Conservation (phyloP, 306 rosid genomes). For the Leucaena leucocephala region DNA sequence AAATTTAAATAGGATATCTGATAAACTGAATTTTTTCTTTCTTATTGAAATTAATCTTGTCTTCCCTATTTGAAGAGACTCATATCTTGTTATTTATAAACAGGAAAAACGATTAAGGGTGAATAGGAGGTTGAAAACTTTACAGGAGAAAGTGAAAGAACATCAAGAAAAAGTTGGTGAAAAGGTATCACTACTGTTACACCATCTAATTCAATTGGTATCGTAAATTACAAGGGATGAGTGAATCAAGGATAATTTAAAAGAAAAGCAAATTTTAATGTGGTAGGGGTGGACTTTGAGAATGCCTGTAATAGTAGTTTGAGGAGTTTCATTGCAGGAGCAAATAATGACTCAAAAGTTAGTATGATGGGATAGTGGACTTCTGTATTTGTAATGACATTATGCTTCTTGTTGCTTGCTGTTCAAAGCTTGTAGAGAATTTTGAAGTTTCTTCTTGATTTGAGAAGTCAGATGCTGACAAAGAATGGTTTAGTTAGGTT, state of each 20-base stretch:
- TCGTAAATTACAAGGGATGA: slow-evolving; percentile 12
- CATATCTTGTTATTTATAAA: slow-evolving; percentile 21
- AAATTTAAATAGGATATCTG: slow-evolving; percentile 4
- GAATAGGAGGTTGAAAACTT: slow-evolving; percentile 83
- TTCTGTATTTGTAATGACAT: background rate
- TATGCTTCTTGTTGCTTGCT: background rate
- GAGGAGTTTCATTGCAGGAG: background rate
- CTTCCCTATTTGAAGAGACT: slow-evolving; percentile 19
- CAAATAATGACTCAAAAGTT: background rate
- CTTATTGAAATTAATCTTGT: slow-evolving; percentile 16
- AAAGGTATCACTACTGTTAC: slow-evolving; percentile 52
- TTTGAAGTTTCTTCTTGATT: slow-evolving; percentile 11
- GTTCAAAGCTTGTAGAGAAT: background rate
- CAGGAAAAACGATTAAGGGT: slow-evolving; percentile 94
- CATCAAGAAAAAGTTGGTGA: slow-evolving; percentile 93
- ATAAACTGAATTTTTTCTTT: slow-evolving; percentile 17
- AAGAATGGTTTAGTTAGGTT: background rate
- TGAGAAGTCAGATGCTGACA: background rate
- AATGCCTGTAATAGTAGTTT: background rate
- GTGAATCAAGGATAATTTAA: background rate
- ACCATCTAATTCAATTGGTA: background rate
- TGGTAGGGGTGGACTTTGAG: slow-evolving; percentile 3
- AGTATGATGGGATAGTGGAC: background rate
- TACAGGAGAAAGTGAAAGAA: slow-evolving; percentile 96
- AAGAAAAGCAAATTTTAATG: background rate